Evolutionary conservation across 441 rosid genomes (phyloP).

Genomic region (Pelargonium myrrhifolium): DNA sequence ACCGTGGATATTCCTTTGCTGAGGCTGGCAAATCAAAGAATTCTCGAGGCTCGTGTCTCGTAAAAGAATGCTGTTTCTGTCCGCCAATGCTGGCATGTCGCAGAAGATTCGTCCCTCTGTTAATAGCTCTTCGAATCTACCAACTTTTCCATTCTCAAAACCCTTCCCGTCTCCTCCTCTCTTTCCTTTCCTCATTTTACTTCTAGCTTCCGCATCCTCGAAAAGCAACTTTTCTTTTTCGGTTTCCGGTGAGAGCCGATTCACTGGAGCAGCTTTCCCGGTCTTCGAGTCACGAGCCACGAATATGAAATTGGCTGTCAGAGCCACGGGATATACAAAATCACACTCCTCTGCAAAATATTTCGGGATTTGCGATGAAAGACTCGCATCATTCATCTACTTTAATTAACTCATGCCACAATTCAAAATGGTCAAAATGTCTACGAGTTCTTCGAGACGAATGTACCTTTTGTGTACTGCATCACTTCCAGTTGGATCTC

Average conservation of each 20-base stretch:
- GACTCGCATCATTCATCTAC: too few species aligned
- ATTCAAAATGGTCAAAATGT: neutral
- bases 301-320: constrained; percentile 73
- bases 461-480: constrained; percentile 48
- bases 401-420: neutral
- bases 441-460: neutral
- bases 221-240: constrained; percentile 49
- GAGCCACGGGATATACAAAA: constrained; percentile 42
- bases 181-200: constrained; percentile 52
- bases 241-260: constrained; percentile 62
- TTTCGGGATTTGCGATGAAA: too few species aligned
- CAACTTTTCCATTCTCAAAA: constrained; percentile 32
- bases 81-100: constrained; percentile 81
- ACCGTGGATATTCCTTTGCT: constrained; percentile 74
- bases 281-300: constrained; percentile 78
- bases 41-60: constrained; percentile 63
- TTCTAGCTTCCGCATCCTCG: constrained; percentile 72
- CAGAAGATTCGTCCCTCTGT: constrained; percentile 72
- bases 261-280: constrained; percentile 66
- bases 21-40: constrained; percentile 74
- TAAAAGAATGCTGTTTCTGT: constrained; percentile 70
- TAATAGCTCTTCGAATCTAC: constrained; percentile 43
- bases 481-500: constrained; percentile 75
- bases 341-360: constrained; percentile 41
- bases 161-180: constrained; percentile 45